Conservation (phyloP, 2,329 filamentous ascomycete genomes). For the Fusarium annulatum region DNA sequence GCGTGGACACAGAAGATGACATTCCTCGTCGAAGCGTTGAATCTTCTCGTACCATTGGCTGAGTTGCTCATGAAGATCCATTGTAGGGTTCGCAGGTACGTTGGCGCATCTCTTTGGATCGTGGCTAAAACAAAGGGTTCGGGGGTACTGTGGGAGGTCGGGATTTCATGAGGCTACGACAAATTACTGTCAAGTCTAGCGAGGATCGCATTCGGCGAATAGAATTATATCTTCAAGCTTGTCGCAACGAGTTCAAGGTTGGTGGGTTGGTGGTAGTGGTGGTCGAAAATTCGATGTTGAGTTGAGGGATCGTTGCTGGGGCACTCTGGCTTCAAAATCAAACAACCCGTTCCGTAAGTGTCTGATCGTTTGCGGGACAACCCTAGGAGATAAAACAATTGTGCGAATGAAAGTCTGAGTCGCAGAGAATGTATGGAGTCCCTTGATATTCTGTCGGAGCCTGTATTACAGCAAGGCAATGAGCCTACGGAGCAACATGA, state of each 20-base stretch:
- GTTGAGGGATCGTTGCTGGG: slow-evolving; percentile 31
- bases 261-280: not conserved
- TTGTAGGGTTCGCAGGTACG: slow-evolving; percentile 40
- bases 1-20: slow-evolving; percentile 77
- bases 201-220: not conserved
- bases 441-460: not conserved
- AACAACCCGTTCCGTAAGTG: slow-evolving; percentile 12
- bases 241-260: not conserved
- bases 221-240: not conserved
- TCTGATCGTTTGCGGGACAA: not conserved
- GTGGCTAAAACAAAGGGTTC: slow-evolving; percentile 9
- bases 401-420: not conserved
- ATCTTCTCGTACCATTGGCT: slow-evolving; percentile 57
- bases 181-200: not conserved
- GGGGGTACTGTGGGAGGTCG: not conserved
- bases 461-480: slow-evolving; percentile 21
- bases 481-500: slow-evolving; percentile 24
- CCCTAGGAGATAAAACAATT: not conserved
- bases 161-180: slow-evolving; percentile 10
- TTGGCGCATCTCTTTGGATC: slow-evolving; percentile 37
- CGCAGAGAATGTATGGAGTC: not conserved
- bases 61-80: slow-evolving; percentile 57
- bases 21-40: slow-evolving; percentile 56
- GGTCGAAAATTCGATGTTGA: slow-evolving; percentile 12
- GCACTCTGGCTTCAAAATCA: slow-evolving; percentile 18